Evolutionary conservation across 352 stramenopile genomes (phyloP), one percentile per base, ranked within the genome.

Genomic region (Poterioochromonas sp.): DNA sequence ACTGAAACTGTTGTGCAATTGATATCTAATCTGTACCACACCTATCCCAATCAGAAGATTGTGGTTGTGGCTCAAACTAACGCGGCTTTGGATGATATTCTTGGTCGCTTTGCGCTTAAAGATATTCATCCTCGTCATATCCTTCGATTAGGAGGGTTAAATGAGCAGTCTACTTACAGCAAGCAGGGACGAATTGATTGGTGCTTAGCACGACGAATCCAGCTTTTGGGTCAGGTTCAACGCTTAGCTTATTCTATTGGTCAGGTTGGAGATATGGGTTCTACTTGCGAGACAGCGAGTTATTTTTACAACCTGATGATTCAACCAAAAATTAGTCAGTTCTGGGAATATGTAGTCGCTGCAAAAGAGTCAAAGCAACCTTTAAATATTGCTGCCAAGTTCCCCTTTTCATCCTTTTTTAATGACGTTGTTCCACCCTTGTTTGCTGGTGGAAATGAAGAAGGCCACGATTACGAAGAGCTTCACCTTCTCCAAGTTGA

Each of bases 61-160:
- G 82, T 98, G 20, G 83, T 98, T 44, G 87, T 98, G 40, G 94
- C 94, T 32, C 92, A 97, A 82, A 97, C 90, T 34, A 97, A 97
- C 82, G 88, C 92, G 73, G 92, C 94, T 0, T 82, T 98, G 0
- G 95, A 98, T 79, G 90, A 97, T 81, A 90, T 99, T 68, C 95
- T 98, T 79, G 83, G 87, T 29, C 97, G 96, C 80, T 87, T 99
- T 40, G 86, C 95, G 81, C 22, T 41, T 11, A 39, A 74, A 37
- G 73, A 79, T 41, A 83, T 94, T 20, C 80, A 88, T 58, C 84
- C 87, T 43, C 80, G 88, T 18, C 91, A 97, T 79, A 85, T 98
- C 64, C 86, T 98, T 39, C 89, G 93, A 34, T 86, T 99, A 39
- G 93, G 92, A 8, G 82, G 80, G 22, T 44, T 32, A 65, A 51